Base-by-base conservation (phyloP, 352 stramenopile species). In the Globisporangium okanoganense region DNA sequence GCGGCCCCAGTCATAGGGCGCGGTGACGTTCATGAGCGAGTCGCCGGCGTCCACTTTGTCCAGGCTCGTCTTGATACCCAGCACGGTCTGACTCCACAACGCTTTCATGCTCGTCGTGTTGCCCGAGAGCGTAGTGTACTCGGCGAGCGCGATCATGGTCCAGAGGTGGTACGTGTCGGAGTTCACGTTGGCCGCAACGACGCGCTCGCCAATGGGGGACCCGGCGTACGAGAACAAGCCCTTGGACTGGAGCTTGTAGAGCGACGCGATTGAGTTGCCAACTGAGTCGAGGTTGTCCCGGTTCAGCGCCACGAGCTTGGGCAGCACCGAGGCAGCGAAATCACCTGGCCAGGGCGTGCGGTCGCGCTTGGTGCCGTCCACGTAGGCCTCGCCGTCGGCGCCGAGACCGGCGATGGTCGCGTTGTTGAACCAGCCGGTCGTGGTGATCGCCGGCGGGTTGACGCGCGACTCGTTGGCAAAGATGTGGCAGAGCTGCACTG, bases 161-260 rank as follows among this genome's bases (percentile, higher is more conserved):
- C 72, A 77, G 13, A 79, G 51, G 31, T 79, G 72, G 31, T 79
- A 79, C 12, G 72, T 79, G 43, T 75, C 70, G 3, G 72, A 77
- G 54, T 69, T 69, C 6, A 62, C 41, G n/a, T 61, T 49, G 25
- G 62, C 58, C 31, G 45, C 45, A 3, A 52, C 45, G 45, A 52
- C 14, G 9, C 24, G 24, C 24, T 52, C 45, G 14, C 24, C 45
- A 33, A 35, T 52, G 24, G 24, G 45, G 6, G 24, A 36, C 14
- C 45, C 24, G 12, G 45, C 45, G 45, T 52, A 52, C 4, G 45
- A 14, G 14, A 35, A 52, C 24, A 52, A 22, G 24, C 45, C 24
- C 12, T 22, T 52, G 2, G 24, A 6, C 2, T 52, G 24, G 12
- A 52, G 24, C 16, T 35, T 52, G 14, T 52, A 73, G 13, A 79